phyloP scores from a whole-genome alignment of 2,329 filamentous ascomycete species.

The Piedraia hortae region DNA sequence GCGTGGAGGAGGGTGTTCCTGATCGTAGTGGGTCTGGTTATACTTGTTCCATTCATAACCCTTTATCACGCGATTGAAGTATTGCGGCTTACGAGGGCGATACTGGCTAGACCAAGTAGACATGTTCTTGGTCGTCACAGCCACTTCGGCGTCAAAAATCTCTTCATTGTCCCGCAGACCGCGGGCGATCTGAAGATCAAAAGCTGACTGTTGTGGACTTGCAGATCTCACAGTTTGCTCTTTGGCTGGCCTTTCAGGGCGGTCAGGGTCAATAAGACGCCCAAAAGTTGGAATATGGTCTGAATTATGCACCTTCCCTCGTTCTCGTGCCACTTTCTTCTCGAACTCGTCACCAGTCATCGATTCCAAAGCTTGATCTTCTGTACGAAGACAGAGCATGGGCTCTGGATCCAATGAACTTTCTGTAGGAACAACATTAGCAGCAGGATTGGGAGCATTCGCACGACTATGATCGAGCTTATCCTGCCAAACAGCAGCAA shows the following conservation, averaged over 20 bases:
- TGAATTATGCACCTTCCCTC: slow-evolving; percentile 33
- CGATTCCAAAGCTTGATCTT: slow-evolving; percentile 33
- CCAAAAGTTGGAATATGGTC: slow-evolving; percentile 31
- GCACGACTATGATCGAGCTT: slow-evolving; percentile 18
- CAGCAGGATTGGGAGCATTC: not conserved
- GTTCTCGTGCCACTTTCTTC: slow-evolving; percentile 27
- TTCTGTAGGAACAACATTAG: slow-evolving; percentile 1
- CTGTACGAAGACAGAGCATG: slow-evolving; percentile 31
- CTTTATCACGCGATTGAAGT: slow-evolving; percentile 97
- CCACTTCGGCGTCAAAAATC: slow-evolving; percentile 75
- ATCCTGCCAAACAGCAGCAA: slow-evolving; percentile 28
- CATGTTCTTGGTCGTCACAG: slow-evolving; percentile 33
- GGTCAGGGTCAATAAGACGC: slow-evolving; percentile 4
- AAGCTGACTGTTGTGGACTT: slow-evolving; percentile 3
- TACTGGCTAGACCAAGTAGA: slow-evolving; percentile 66
- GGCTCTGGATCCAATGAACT: slow-evolving; percentile 33
- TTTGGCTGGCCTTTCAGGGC: no score
- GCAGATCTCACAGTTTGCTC: slow-evolving; percentile 5
- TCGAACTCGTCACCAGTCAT: slow-evolving; percentile 32
- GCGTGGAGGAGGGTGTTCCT: slow-evolving; percentile 90
- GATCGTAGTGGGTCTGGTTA: slow-evolving; percentile 97
- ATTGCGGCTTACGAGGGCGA: slow-evolving; percentile 69
- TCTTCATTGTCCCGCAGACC: slow-evolving; percentile 87
- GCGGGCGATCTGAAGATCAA: slow-evolving; percentile 67
- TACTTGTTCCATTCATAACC: slow-evolving; percentile 99